Conservation (phyloP, 2,329 filamentous ascomycete genomes). For the Fusarium illudens region DNA sequence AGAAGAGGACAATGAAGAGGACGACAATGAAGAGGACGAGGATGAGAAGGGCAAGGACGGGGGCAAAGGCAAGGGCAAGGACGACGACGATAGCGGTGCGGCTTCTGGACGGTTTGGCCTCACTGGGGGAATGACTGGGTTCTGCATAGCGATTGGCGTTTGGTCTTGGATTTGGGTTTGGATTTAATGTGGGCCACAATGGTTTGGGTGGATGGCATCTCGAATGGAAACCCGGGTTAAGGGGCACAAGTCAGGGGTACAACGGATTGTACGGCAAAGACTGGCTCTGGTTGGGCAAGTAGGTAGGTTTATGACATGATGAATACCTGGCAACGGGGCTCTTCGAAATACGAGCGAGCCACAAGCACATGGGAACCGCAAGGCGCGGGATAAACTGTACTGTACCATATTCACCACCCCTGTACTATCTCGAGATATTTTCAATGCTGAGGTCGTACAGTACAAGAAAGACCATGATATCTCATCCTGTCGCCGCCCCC, state of each 20-base stretch:
- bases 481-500: neutral
- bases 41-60: slow-evolving; percentile 23
- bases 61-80: slow-evolving; percentile 36
- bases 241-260: neutral
- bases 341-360: neutral
- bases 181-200: slow-evolving; percentile 33
- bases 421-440: neutral
- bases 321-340: slow-evolving; percentile 1
- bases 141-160: slow-evolving; percentile 54
- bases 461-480: neutral
- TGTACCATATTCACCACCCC: neutral
- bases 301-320: neutral
- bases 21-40: slow-evolving; percentile 26
- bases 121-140: slow-evolving; percentile 30
- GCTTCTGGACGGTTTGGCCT: slow-evolving; percentile 16
- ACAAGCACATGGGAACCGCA: neutral
- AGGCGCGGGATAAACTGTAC: neutral
- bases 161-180: slow-evolving; percentile 48
- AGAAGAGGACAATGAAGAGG: slow-evolving; percentile 33
- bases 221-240: neutral
- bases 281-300: slow-evolving; percentile 1
- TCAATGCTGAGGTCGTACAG: too few species aligned
- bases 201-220: neutral
- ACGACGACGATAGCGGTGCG: slow-evolving; percentile 36
- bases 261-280: neutral